Base-by-base conservation (phyloP, 352 stramenopile genomes). In the Phytophthora cajani region DNA sequence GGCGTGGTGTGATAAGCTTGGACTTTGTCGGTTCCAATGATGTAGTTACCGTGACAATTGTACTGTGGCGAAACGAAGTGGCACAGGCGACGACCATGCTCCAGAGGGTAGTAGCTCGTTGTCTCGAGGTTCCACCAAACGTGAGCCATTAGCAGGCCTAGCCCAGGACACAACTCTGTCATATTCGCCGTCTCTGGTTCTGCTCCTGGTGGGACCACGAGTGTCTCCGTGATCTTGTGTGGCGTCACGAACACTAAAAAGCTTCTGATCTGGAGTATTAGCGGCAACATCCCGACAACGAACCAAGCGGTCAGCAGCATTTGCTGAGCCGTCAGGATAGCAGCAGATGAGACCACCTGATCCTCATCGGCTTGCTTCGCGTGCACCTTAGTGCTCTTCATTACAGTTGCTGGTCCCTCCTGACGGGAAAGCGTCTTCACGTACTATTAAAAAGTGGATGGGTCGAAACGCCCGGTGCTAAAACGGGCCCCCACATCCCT, bases 111-210 rank as follows among this genome's bases (percentile, higher is more conserved):
- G 21, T 71, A 74, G 46, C 59, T 55, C 25, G 62, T 65, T 6
- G 55, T 50, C 25, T 66, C 40, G 19, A 71, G 10, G 21, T 64
- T 64, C 67, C 54, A 64, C 58, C 62, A 74, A 7, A 66, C 51
- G 10, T 38, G 17, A 4, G 64, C 58, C 57, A 72, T 72, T 40
- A 67, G 62, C 32, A 72, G 64, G 5, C 62, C 64, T 32, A 56
- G 11, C 12, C 38, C 58, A 25, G 58, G 64, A n/a, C 64, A 72
- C 6, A 61, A n/a, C 21, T 40, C 40, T 3, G 23, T 49, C 25
- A 67, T 30, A 32, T 58, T 53, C 5, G 62, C n/a, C 8, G 19
- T 62, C 21, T 58, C 11, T 16, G 27, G 46, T 16, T 51, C 27
- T 25, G 40, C 40, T 25, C 52, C 58, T 36, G 19, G 9, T 8